Conservation (phyloP, 1,284 basidiomycete genomes). For the Ustilago cynodontis region DNA sequence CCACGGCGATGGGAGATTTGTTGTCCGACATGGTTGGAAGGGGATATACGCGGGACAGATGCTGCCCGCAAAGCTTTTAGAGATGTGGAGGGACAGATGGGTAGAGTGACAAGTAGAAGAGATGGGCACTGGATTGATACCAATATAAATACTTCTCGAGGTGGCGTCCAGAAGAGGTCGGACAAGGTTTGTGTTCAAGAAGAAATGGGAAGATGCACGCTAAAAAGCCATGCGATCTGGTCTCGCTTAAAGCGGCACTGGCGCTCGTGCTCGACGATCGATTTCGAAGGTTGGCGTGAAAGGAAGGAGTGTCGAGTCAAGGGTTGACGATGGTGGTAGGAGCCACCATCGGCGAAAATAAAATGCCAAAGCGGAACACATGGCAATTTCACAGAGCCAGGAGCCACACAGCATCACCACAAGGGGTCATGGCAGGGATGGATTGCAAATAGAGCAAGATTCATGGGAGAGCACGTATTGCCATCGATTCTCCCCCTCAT, state of each 20-base stretch:
- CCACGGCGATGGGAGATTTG: conserved; percentile 1
- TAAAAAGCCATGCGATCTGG: conserved; percentile 15
- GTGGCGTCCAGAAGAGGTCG: too few species aligned
- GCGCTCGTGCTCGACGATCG: neutral
- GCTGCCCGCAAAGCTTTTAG: neutral
- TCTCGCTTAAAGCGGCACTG: conserved; percentile 13
- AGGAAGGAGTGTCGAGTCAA: neutral
- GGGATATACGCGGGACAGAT: neutral
- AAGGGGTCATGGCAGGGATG: neutral
- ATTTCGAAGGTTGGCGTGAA: neutral
- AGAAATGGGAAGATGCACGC: neutral
- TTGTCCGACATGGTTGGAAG: conserved; percentile 15
- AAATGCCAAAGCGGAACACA: neutral
- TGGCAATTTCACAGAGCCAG: neutral
- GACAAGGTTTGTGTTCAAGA: neutral
- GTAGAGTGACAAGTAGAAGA: neutral
- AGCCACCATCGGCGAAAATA: neutral
- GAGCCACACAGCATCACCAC: too few species aligned
- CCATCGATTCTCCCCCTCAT: neutral
- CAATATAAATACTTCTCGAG: neutral
- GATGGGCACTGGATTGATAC: neutral
- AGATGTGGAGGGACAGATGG: neutral
- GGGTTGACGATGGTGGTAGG: neutral
- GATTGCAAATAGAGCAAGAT: conserved; percentile 15
- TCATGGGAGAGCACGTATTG: conserved; percentile 4